These are phyloP conservation scores for Marchantia polymorpha DNA, from an alignment of 225 moss, liverwort and hornwort species.

Conservation along the genomic window DNA sequence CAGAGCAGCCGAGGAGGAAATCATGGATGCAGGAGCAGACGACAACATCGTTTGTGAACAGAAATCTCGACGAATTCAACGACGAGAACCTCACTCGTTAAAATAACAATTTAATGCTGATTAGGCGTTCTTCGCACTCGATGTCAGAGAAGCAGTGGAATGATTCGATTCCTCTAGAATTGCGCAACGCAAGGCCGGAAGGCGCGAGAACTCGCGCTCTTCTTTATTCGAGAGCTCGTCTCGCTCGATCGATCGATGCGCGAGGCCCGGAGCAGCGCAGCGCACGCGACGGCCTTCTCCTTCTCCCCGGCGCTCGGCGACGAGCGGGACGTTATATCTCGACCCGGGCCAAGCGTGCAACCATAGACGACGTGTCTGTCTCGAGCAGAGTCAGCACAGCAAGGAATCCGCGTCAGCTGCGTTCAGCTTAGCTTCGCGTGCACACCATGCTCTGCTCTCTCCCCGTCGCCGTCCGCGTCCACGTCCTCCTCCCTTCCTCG, in stretches of 20 bases:
- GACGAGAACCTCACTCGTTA: not conserved
- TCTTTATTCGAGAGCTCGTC: not conserved
- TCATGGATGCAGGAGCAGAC: not conserved
- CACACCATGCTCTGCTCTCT: not conserved
- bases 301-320: too few species aligned
- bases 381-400: not conserved
- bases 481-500: constrained; percentile 1
- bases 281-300: too few species aligned
- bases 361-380: not conserved
- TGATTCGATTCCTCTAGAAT: not conserved
- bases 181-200: not conserved
- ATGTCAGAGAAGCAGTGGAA: not conserved
- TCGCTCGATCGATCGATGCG: too few species aligned
- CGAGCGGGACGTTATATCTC: not conserved
- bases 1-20: not conserved
- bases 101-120: not conserved
- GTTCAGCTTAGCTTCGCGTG: not conserved
- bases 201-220: not conserved
- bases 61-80: not conserved
- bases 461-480: not conserved
- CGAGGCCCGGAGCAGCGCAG: too few species aligned
- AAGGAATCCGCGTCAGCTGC: not conserved
- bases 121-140: not conserved
- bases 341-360: not conserved
- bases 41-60: not conserved